A percentile compares a stretch with the other conserved stretches of the same genome.
These are phyloP conservation scores for Fusarium duplospermum DNA, from an alignment of 2,329 filamentous ascomycete genomes.

Conservation along the genomic window DNA sequence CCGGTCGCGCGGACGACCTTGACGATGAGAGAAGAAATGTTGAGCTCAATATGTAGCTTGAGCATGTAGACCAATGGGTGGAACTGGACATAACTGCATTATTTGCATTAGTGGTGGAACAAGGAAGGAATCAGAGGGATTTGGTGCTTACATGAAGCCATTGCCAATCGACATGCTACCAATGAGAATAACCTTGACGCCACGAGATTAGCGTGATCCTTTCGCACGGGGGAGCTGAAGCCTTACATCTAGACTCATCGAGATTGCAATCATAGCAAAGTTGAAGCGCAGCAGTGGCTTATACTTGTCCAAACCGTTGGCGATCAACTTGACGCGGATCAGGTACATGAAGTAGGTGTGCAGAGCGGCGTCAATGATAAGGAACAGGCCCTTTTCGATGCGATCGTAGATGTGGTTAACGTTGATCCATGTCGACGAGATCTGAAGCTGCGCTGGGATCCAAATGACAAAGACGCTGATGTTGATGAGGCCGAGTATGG, in stretches of 20 bases:
- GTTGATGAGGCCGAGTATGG: constrained; percentile 26
- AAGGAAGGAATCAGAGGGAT: neutral
- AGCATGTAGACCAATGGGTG: constrained; percentile 43
- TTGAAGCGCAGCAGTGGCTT: constrained; percentile 54
- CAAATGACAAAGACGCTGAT: constrained; percentile 35
- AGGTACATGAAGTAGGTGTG: constrained; percentile 52
- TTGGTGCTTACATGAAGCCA: constrained; percentile 36
- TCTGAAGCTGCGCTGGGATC: constrained; percentile 34
- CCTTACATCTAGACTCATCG: constrained; percentile 40
- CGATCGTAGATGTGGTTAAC: constrained; percentile 34
- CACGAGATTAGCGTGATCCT: neutral
- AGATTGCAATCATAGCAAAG: constrained; percentile 40
- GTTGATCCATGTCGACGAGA: constrained; percentile 18
- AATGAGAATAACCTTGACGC: constrained; percentile 35
- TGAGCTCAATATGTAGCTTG: constrained; percentile 43
- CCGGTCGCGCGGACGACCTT: constrained; percentile 40
- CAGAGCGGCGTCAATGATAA: constrained; percentile 40
- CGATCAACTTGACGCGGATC: constrained; percentile 55
- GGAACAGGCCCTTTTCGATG: constrained; percentile 31
- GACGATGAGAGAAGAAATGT: constrained; percentile 39
- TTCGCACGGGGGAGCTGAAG: neutral
- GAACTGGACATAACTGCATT: constrained; percentile 39
- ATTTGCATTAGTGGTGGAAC: neutral
- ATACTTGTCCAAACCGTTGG: constrained; percentile 61
- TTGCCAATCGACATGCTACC: constrained; percentile 40